Evolutionary conservation across 2,329 filamentous ascomycete species (phyloP).

Genomic region (Cordyceps farinosa): DNA sequence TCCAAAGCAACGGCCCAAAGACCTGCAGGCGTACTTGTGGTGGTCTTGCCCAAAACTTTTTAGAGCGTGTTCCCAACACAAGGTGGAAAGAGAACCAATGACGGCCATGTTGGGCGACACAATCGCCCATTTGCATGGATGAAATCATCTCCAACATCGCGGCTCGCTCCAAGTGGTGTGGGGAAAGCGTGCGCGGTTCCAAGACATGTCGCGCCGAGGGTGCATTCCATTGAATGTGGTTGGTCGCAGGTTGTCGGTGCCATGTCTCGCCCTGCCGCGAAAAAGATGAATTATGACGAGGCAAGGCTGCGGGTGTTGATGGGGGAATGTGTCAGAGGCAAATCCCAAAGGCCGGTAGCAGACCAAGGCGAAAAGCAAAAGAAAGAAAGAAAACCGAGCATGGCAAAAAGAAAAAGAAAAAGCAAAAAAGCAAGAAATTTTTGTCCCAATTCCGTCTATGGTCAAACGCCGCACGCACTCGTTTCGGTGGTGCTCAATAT

Average conservation of each 20-base stretch:
- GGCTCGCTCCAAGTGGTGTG: not conserved
- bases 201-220: slow-evolving; percentile 30
- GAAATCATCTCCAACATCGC: slow-evolving; percentile 1
- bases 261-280: slow-evolving; percentile 12
- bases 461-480: slow-evolving; percentile 17
- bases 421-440: slow-evolving; percentile 2
- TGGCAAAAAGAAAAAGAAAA: slow-evolving; percentile 15
- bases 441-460: slow-evolving; percentile 16
- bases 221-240: slow-evolving; percentile 29
- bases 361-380: slow-evolving; percentile 5
- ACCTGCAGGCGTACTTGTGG: slow-evolving; percentile 2
- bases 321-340: slow-evolving; percentile 9
- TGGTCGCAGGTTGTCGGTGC: slow-evolving; percentile 23
- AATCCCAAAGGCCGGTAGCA: not conserved
- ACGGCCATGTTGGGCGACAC: not conserved
- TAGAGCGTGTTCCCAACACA: slow-evolving; percentile 1
- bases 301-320: slow-evolving; percentile 15
- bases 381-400: slow-evolving; percentile 9
- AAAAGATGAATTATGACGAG: slow-evolving; percentile 21
- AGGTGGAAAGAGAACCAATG: not conserved
- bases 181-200: slow-evolving; percentile 20
- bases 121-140: not conserved
- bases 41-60: slow-evolving; percentile 7
- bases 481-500: slow-evolving; percentile 15
- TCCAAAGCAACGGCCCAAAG: not conserved